Base-by-base conservation (phyloP, 176 grass and related monocot genomes). In the Carex parvula region DNA sequence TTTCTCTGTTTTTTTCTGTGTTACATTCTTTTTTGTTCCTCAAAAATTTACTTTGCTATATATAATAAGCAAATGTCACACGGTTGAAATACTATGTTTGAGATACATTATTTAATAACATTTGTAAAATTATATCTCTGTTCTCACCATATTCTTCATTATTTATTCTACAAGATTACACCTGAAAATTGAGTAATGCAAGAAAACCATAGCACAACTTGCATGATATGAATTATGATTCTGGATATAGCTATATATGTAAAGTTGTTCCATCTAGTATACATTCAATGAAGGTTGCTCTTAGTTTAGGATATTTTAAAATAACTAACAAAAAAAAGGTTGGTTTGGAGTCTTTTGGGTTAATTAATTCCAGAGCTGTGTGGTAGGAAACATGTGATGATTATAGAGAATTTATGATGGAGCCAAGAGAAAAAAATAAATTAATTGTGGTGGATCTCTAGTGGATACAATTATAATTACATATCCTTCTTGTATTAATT, bases 391-490 rank as follows among this genome's bases (percentile, higher is more conserved):
- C 56, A 80, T 60, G 44, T 82, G 63, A 82, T 82, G 60, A 82
- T 82, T 82, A 46, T 30, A 29, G 63, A 82, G 37, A 60, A 65
- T 32, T 79, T 65, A 29, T 50, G 24, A 22, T 62, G 59, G 80
- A 65, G 32, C 80, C 33, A 64, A 82, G 7, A 50, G 46, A 67
- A 48, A 42, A 66, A 60, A 82, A n/a, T n/a, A n/a, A n/a, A 9
- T 21, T 66, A 79, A 9, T 21, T 66, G 44, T 62, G n/a, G 32
- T 67, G 37, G 10, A 81, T 82, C n/a, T 64, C 4, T 66, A 82
- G 60, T 82, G 80, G 80, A 64, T 64, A 33, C 67, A 82, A 82
- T 64, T 46, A 82, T 82, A 20, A 53, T 6, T 16, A 71, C 3
- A 44, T 71, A 44, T 46, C 11, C 15, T 70, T 44, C 16, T 18